Evolutionary conservation across 805 yeast species (phyloP), one percentile per base, ranked within the genome.

Genomic region (Blastobotrys muscicola): DNA sequence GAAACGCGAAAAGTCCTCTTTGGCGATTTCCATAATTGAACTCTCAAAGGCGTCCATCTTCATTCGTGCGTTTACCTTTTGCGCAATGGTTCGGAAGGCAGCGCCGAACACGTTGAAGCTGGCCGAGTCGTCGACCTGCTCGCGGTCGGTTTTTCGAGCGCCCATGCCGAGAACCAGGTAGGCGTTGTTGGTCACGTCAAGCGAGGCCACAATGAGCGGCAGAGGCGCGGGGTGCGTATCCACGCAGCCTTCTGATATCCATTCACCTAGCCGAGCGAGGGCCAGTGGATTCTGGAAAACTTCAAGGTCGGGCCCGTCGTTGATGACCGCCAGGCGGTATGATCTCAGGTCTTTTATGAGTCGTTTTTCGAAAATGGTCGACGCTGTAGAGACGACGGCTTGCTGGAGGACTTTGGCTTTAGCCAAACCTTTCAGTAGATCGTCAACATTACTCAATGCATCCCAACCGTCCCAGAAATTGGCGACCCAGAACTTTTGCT

Each of bases 11-110:
- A 92, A 67, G 59, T 92, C 98, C 39, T 89, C 95, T 56, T 80
- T 82, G 47, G 85, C 67, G 36, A 92, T 80, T 64, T 92, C 97
- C 36, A 92, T 86, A 15, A 92, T 85, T 2, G 97, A 79, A 50
- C 94, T 84, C 59, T 92, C 97, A 64, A 92, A 92, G 56, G 95
- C 86, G 60, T 92, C 97, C 49, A 92, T 83, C 55, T 90, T 74
- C 13, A 87, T 87, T 53, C 83, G 79, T 2, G 97, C 96, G 35
- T 87, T 90, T 4, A 95, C 83, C 14, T 76, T 75, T 37, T 71
- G 72, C 1, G 97, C 92, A 23, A 89, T 85, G 50, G 81, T 82
- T 60, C 86, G 96, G 61, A 92, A 92, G 31, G 95, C 95, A 45
- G 82, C 76, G 38, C 95, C 89, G 58, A 92, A 92, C 6, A 85